Evolutionary conservation across 345 rosid species (phyloP).

Genomic region (Rhodamnia rubescens): DNA sequence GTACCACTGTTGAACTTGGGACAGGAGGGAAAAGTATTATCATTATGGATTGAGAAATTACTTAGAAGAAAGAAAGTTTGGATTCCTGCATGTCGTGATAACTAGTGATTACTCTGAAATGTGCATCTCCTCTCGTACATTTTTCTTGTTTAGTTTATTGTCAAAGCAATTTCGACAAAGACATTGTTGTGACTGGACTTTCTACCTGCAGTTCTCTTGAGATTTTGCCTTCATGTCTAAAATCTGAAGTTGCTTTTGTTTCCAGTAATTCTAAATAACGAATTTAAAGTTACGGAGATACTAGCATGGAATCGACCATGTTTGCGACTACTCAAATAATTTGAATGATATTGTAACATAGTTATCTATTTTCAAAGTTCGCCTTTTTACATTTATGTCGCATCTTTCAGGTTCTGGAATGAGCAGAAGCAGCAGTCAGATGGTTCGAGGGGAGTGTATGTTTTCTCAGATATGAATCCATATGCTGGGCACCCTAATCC

Average conservation of each 20-base stretch:
- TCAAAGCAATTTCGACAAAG: background rate
- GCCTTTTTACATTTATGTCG: background rate
- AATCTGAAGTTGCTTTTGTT: background rate
- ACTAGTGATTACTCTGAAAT: background rate
- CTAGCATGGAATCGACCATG: background rate
- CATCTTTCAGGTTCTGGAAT: conserved; percentile 40
- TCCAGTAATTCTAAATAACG: background rate
- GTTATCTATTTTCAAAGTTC: background rate
- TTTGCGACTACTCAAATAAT: background rate
- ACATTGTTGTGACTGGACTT: background rate
- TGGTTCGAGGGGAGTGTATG: conserved; percentile 80
- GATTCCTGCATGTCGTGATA: background rate
- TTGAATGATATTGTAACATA: background rate
- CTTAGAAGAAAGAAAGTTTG: background rate
- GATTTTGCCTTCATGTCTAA: background rate
- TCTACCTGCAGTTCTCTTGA: background rate
- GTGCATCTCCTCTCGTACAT: background rate
- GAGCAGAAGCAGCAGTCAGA: conserved; percentile 65
- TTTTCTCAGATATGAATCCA: conserved; percentile 98
- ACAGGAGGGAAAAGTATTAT: background rate
- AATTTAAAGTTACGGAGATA: background rate
- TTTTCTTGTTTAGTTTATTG: background rate
- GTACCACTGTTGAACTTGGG: background rate
- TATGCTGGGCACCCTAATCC: conserved; percentile 98
- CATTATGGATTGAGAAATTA: background rate